These are phyloP conservation scores for Scheffersomyces coipomensis DNA, from an alignment of 805 yeast genomes.

Conservation along the genomic window DNA sequence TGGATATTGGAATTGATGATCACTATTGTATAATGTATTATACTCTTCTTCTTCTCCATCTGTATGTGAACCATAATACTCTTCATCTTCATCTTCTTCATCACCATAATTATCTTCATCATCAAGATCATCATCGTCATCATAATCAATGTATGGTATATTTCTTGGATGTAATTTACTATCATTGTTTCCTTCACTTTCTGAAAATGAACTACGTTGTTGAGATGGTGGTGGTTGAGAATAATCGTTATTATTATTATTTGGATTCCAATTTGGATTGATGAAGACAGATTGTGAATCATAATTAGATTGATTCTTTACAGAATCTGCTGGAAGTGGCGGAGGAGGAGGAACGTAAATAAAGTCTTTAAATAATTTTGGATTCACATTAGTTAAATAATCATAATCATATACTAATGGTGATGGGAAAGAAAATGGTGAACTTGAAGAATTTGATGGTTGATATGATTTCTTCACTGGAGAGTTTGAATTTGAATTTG, in stretches of 20 bases:
- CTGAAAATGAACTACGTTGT: constrained; percentile 9
- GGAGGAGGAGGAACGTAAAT: constrained; percentile 28
- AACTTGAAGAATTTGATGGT: not conserved
- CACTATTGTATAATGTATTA: not conserved
- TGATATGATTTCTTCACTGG: too few relatives aligned
- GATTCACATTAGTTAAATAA: constrained; percentile 33
- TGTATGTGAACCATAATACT: too few relatives aligned
- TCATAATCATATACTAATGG: constrained; percentile 45
- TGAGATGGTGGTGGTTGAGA: constrained; percentile 15
- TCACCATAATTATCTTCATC: not conserved
- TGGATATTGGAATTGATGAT: not conserved
- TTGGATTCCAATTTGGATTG: constrained; percentile 18
- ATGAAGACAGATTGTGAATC: constrained; percentile 18
- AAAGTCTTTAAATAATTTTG: constrained; percentile 36
- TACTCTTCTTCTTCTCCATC: not conserved
- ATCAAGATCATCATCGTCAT: not conserved
- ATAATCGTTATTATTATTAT: not conserved
- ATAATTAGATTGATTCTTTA: not conserved
- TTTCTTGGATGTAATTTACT: not conserved
- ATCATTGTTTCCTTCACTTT: not conserved
- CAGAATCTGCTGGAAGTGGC: constrained; percentile 1
- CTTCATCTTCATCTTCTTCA: not conserved
- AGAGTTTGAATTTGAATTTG: too few relatives aligned
- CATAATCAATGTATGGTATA: too few relatives aligned
- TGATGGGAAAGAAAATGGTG: constrained; percentile 16